These are phyloP conservation scores for Athelia sp. DNA, from an alignment of 1,284 basidiomycete species.

Conservation along the genomic window DNA sequence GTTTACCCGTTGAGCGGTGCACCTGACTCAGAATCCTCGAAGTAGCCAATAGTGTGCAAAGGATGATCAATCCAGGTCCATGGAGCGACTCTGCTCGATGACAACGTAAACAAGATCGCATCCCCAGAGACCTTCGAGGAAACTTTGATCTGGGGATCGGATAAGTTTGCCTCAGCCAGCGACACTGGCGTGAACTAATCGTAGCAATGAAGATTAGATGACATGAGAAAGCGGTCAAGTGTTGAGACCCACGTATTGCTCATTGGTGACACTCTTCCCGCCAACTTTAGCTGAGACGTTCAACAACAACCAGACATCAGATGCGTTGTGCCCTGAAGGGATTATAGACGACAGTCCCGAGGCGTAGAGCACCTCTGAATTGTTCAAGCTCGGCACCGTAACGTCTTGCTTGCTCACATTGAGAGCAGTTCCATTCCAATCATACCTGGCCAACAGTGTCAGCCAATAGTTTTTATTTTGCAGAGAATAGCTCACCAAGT, in stretches of 20 bases:
- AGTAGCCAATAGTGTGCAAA: slow-evolving; percentile 39
- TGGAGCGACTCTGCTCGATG: slow-evolving; percentile 46
- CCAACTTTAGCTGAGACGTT: slow-evolving; percentile 44
- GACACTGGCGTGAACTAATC: slow-evolving; percentile 49
- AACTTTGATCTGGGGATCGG: slow-evolving; percentile 43
- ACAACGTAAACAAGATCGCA: slow-evolving; percentile 44
- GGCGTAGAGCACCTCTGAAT: slow-evolving; percentile 37
- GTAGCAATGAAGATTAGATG: not conserved
- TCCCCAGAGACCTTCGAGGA: slow-evolving; percentile 14
- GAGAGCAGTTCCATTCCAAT: slow-evolving; percentile 45
- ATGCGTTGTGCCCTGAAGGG: slow-evolving; percentile 32
- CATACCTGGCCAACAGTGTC: slow-evolving; percentile 17
- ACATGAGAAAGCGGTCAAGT: not conserved
- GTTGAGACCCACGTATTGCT: slow-evolving; percentile 42
- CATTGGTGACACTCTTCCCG: slow-evolving; percentile 38
- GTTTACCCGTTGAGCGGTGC: not conserved
- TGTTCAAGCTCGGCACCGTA: slow-evolving; percentile 44
- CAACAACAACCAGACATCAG: slow-evolving; percentile 47
- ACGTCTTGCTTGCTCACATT: slow-evolving; percentile 34
- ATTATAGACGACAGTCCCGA: slow-evolving; percentile 39
- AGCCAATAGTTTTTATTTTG: not conserved
- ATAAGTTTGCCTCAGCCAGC: slow-evolving; percentile 37
- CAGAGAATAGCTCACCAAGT: slow-evolving; percentile 34
- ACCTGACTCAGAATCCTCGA: not conserved
- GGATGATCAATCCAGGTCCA: slow-evolving; percentile 62